Base-by-base conservation (phyloP, 2,329 filamentous ascomycete species). In the Cordyceps militaris region DNA sequence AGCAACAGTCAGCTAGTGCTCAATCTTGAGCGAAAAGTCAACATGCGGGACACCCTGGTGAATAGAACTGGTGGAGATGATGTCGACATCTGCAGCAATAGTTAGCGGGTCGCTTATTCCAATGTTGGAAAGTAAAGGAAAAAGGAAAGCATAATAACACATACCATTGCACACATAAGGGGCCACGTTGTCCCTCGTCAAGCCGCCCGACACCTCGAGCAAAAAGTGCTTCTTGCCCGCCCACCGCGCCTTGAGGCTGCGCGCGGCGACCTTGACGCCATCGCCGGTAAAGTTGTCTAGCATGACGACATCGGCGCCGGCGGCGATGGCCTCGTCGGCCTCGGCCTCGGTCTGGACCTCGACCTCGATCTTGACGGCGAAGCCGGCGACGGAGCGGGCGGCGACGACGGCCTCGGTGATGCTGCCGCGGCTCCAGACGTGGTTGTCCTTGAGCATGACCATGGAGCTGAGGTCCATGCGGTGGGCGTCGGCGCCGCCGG, bases 401-500 rank as follows among this genome's bases (percentile, higher is more conserved):
- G 93, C 90, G 42, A 78, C 77, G 24, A 99, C 92, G 6, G 94
- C 94, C 23, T 88, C 84, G 1, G 88, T 85, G 71, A 99, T 97
- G 69, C 88, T 89, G 26, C 87, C 87, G 56, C 88, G 87, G 61
- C 90, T 91, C 88, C 93, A 97, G 58, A 99, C 87, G 74, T 99
- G 94, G 74, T 99, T 99, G 74, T 99, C 94, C 77, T 99, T 99
- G 63, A 99, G 80, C 94, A 99, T 99, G 58, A 92, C 92, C 94
- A 99, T 97, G 63, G 87, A 83, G 70, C 85, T 89, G 58, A 99
- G 78, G 71, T 99, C 94, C 74, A 96, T 90, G 32, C 94, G 80
- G 72, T 99, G 94, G 3, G 87, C 84, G 73, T 99, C 94, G 16
- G 91, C 92, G 11, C 94, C 94, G 58, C 93, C 94, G 16, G 96